Evolutionary conservation across 2,329 filamentous ascomycete species (phyloP).

Genomic region (Stemphylium vesicarium): DNA sequence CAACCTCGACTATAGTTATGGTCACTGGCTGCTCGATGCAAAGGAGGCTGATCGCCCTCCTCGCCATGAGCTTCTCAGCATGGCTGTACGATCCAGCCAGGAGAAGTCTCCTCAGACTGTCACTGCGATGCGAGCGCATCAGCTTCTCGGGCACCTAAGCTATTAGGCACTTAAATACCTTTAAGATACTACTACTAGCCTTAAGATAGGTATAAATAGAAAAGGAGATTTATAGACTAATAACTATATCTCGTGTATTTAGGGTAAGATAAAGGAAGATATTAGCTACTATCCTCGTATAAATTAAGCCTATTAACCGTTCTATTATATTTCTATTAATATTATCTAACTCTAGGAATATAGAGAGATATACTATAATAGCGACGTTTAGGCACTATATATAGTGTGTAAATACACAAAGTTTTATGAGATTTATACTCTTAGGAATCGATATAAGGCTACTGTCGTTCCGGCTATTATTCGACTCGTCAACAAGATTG

Average conservation of each 20-base stretch:
- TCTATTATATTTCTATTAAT: neutral
- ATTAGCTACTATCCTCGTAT: neutral
- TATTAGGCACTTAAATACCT: slow-evolving; percentile 2
- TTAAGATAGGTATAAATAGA: neutral
- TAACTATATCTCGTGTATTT: neutral
- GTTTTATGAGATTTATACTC: slow-evolving; percentile 2
- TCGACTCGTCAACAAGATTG: neutral
- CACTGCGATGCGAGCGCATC: neutral
- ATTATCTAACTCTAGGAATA: slow-evolving; percentile 5
- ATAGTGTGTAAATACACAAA: neutral
- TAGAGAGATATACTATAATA: slow-evolving; percentile 6
- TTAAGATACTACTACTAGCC: no score
- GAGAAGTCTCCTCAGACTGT: no score
- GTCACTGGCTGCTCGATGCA: no score
- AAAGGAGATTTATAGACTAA: neutral
- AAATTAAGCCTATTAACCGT: neutral
- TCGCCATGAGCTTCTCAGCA: no score
- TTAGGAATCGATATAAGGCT: neutral
- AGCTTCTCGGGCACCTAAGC: neutral
- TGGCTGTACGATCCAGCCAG: no score
- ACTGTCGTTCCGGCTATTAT: neutral
- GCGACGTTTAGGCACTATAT: slow-evolving; percentile 4
- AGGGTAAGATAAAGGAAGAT: slow-evolving; percentile 8
- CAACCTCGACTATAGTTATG: no score
- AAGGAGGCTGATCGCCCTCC: no score